Percentiles rank a stretch among this genome's conserved stretches.
Conservation (phyloP, 345 rosid genomes). For the Microcos paniculata region DNA sequence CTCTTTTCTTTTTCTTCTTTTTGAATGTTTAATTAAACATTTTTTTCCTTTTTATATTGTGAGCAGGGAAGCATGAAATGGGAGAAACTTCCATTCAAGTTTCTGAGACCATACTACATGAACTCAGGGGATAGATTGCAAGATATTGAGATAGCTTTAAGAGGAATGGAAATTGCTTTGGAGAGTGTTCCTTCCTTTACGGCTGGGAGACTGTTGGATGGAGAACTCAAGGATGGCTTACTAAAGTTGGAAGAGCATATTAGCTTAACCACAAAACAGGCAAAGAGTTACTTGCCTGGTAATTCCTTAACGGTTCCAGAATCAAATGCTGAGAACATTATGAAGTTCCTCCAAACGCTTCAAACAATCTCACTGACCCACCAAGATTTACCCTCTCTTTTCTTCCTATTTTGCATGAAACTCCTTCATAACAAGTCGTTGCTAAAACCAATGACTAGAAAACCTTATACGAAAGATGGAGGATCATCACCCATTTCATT, state of each 20-base stretch:
- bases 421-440: slow-evolving; percentile 46
- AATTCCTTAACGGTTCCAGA: slow-evolving; percentile 56
- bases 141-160: slow-evolving; percentile 56
- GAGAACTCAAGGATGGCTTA: slow-evolving; percentile 40
- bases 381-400: slow-evolving; percentile 59
- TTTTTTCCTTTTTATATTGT: background rate
- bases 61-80: slow-evolving; percentile 73
- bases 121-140: slow-evolving; percentile 49
- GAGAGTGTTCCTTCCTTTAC: slow-evolving; percentile 39
- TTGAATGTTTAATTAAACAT: background rate
- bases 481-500: slow-evolving; percentile 13
- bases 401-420: slow-evolving; percentile 77
- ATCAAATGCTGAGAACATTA: slow-evolving; percentile 38
- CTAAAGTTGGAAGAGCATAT: slow-evolving; percentile 47
- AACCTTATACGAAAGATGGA: slow-evolving; percentile 17
- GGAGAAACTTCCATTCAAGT: slow-evolving; percentile 70
- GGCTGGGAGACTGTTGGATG: slow-evolving; percentile 20
- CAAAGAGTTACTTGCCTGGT: slow-evolving; percentile 19
- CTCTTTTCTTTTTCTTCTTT: background rate
- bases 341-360: slow-evolving; percentile 45
- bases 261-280: slow-evolving; percentile 35
- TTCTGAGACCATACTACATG: slow-evolving; percentile 36
- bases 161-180: slow-evolving; percentile 83
- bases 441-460: slow-evolving; percentile 22
- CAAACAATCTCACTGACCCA: slow-evolving; percentile 41